Evolutionary conservation across 75 land plant genomes (phyloP).

Genomic region (Pinus albicaulis): DNA sequence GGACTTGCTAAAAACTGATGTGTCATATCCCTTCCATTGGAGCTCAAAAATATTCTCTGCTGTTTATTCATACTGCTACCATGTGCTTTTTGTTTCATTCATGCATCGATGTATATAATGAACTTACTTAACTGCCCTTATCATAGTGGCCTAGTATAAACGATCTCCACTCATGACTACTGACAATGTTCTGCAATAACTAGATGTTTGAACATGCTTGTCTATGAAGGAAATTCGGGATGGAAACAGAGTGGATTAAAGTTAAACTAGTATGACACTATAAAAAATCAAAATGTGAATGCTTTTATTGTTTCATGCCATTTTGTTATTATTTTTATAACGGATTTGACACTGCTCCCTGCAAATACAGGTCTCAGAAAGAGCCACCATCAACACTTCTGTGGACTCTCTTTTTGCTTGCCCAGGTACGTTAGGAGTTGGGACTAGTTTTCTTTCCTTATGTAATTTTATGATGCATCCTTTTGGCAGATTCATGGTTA

Average conservation of each 20-base stretch:
- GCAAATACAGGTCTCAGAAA: slow-evolving; percentile 49
- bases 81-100: too few relatives aligned
- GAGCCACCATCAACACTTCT: slow-evolving; percentile 94
- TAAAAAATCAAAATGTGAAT: not conserved
- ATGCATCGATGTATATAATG: not conserved
- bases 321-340: too few relatives aligned
- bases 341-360: not conserved
- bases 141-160: not conserved
- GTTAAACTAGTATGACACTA: not conserved
- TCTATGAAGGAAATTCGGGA: not conserved
- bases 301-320: not conserved
- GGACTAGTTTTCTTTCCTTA: not conserved
- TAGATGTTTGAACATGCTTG: not conserved
- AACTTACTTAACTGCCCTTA: not conserved
- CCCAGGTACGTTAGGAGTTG: slow-evolving; percentile 60
- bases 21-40: too few relatives aligned
- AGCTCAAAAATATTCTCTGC: too few relatives aligned
- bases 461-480: not conserved
- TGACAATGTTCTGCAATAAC: not conserved
- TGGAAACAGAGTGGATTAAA: not conserved
- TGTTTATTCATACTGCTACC: too few relatives aligned
- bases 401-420: slow-evolving; percentile 92
- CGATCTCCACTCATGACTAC: not conserved
- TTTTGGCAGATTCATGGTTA: not conserved
- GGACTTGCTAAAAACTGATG: too few relatives aligned